Percentiles rank a stretch among this genome's conserved stretches.
Evolutionary conservation across 768 basidiomycete genomes (phyloP).

Genomic region (Leccinum longicurvipes): DNA sequence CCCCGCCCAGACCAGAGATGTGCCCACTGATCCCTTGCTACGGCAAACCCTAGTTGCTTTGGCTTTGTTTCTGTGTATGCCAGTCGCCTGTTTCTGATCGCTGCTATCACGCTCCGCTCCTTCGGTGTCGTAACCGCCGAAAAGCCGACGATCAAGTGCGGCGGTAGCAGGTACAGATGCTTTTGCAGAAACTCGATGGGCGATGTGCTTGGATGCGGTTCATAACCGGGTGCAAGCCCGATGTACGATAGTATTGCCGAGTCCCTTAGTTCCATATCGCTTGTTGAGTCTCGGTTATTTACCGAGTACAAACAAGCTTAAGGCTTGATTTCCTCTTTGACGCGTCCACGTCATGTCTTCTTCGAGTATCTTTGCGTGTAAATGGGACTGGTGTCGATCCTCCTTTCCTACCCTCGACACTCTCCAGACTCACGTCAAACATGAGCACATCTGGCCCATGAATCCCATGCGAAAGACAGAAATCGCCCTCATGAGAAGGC

Average conservation of each 20-base stretch:
- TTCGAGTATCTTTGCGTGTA: conserved; percentile 35
- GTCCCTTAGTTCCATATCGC: conserved; percentile 2
- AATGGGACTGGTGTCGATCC: conserved; percentile 53
- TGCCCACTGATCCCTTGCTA: conserved; percentile 62
- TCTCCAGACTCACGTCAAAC: conserved; percentile 44
- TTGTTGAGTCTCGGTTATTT: background rate
- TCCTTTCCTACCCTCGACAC: conserved; percentile 37
- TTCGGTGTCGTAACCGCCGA: conserved; percentile 50
- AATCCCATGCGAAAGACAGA: conserved; percentile 45
- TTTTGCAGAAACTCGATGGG: conserved; percentile 62
- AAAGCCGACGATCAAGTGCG: conserved; percentile 50
- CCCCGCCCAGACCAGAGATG: conserved; percentile 61
- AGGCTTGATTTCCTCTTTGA: background rate
- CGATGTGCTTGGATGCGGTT: conserved; percentile 53
- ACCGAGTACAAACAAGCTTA: conserved; percentile 25
- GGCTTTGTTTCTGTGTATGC: conserved; percentile 57
- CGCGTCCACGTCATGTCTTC: conserved; percentile 2
- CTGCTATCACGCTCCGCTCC: conserved; percentile 58
- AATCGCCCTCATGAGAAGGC: conserved; percentile 36
- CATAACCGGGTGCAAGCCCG: conserved; percentile 54
- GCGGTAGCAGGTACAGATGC: conserved; percentile 64
- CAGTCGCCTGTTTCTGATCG: conserved; percentile 71
- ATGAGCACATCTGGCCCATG: conserved; percentile 44
- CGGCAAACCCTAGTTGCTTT: conserved; percentile 48
- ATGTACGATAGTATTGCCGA: conserved; percentile 45